These are phyloP conservation scores for Backusella parvicylindrica DNA, from an alignment of 192 early-diverging fungal genomes.

Conservation along the genomic window DNA sequence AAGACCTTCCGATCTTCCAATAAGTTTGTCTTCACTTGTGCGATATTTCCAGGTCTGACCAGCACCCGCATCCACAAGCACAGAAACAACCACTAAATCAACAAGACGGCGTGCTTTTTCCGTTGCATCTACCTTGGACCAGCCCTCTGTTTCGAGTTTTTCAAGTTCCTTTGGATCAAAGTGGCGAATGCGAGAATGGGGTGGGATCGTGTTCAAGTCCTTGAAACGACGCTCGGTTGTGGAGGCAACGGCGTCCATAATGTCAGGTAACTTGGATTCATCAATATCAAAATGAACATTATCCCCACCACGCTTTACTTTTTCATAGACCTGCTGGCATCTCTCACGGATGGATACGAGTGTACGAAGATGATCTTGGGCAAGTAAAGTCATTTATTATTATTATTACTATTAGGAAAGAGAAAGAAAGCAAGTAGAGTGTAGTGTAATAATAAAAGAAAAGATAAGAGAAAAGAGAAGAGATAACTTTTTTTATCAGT, in stretches of 20 bases:
- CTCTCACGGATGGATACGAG: slow-evolving; percentile 75
- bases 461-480: neutral
- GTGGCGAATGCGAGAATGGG: slow-evolving; percentile 86
- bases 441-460: neutral
- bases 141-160: slow-evolving; percentile 39
- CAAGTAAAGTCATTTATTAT: slow-evolving; percentile 20
- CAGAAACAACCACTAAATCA: slow-evolving; percentile 86
- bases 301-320: slow-evolving; percentile 51
- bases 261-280: slow-evolving; percentile 53
- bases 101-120: slow-evolving; percentile 68
- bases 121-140: slow-evolving; percentile 33
- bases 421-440: neutral
- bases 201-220: slow-evolving; percentile 64
- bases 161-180: slow-evolving; percentile 54
- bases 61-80: slow-evolving; percentile 91
- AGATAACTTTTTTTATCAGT: neutral
- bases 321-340: slow-evolving; percentile 56
- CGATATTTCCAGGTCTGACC: slow-evolving; percentile 77
- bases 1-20: slow-evolving; percentile 78
- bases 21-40: slow-evolving; percentile 41
- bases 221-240: slow-evolving; percentile 72
- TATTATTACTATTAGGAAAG: neutral
- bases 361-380: slow-evolving; percentile 57
- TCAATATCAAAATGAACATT: slow-evolving; percentile 69
- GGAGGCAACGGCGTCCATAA: slow-evolving; percentile 63